These are phyloP conservation scores for Racocetra persica DNA, from an alignment of 371 early-diverging fungal genomes.

Conservation along the genomic window DNA sequence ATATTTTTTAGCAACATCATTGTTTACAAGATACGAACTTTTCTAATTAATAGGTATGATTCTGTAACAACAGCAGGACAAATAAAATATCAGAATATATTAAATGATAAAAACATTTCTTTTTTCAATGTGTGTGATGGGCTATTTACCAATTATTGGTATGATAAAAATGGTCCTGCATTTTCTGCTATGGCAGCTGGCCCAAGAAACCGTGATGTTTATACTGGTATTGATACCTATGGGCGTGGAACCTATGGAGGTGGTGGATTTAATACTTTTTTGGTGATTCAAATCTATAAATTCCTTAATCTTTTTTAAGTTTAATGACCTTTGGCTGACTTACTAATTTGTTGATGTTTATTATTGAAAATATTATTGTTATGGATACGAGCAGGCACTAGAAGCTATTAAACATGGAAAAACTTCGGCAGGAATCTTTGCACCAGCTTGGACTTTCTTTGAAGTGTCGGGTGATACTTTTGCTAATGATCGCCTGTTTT, in stretches of 20 bases:
- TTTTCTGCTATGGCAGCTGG: slow-evolving; percentile 50
- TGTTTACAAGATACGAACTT: too few relatives aligned
- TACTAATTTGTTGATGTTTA: slow-evolving; percentile 4
- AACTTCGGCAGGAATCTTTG: slow-evolving; percentile 67
- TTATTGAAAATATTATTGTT: too few relatives aligned
- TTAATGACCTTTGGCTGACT: background rate
- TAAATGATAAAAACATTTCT: slow-evolving; percentile 55
- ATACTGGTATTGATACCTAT: slow-evolving; percentile 72
- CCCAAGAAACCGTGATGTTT: slow-evolving; percentile 58
- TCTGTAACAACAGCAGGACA: slow-evolving; percentile 55
- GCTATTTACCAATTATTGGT: slow-evolving; percentile 71
- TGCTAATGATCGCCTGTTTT: slow-evolving; percentile 61
- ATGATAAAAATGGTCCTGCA: slow-evolving; percentile 55
- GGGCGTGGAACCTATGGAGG: slow-evolving; percentile 71
- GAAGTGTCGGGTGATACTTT: slow-evolving; percentile 54
- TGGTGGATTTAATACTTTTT: slow-evolving; percentile 52
- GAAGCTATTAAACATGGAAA: slow-evolving; percentile 53
- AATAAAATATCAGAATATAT: slow-evolving; percentile 65
- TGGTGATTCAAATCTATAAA: too few relatives aligned
- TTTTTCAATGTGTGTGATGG: slow-evolving; percentile 59
- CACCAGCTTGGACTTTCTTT: slow-evolving; percentile 70
- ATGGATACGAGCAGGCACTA: slow-evolving; percentile 48
- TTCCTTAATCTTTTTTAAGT: background rate
- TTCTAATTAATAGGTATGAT: too few relatives aligned
- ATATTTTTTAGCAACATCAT: too few relatives aligned